Percentiles rank a stretch among this genome's conserved stretches.
Evolutionary conservation across 805 yeast genomes (phyloP).

Genomic region (baker's yeast (Saccharomyces cerevisiae)): DNA sequence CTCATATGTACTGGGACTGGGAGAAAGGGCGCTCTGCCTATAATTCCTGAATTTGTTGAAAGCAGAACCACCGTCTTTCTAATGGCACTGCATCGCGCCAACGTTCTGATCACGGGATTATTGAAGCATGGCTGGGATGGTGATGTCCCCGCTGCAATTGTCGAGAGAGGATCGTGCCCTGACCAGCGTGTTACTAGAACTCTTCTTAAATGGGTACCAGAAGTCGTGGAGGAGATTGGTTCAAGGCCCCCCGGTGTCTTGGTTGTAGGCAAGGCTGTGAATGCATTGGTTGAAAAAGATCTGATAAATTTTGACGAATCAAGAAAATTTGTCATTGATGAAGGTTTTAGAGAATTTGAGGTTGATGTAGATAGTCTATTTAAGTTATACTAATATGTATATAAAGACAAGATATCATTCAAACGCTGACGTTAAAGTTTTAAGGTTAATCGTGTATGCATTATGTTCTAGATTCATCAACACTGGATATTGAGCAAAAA

Average conservation of each 20-base stretch:
- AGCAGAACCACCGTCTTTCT: constrained; percentile 78
- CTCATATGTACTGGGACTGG: constrained; percentile 93
- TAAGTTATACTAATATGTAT: neutral
- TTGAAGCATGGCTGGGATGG: constrained; percentile 57
- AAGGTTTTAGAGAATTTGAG: constrained; percentile 28
- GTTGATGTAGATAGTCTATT: constrained; percentile 3
- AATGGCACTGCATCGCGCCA: constrained; percentile 78
- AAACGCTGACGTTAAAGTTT: neutral
- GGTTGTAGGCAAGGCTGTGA: constrained; percentile 74
- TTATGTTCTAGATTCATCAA: neutral
- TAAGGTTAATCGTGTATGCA: neutral
- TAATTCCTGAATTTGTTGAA: constrained; percentile 61
- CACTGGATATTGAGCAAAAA: neutral
- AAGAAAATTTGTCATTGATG: constrained; percentile 26
- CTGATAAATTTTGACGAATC: constrained; percentile 18
- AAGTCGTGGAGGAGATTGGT: constrained; percentile 68
- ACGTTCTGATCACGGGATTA: constrained; percentile 42
- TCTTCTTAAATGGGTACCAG: constrained; percentile 53
- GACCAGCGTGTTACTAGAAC: constrained; percentile 85
- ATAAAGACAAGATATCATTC: neutral
- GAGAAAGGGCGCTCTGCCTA: constrained; percentile 72
- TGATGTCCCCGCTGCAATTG: constrained; percentile 69
- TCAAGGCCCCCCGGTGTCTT: constrained; percentile 89
- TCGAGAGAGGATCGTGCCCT: constrained; percentile 88
- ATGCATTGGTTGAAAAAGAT: constrained; percentile 31